Conservation (phyloP, 306 rosid species). For the Arachis stenosperma region DNA sequence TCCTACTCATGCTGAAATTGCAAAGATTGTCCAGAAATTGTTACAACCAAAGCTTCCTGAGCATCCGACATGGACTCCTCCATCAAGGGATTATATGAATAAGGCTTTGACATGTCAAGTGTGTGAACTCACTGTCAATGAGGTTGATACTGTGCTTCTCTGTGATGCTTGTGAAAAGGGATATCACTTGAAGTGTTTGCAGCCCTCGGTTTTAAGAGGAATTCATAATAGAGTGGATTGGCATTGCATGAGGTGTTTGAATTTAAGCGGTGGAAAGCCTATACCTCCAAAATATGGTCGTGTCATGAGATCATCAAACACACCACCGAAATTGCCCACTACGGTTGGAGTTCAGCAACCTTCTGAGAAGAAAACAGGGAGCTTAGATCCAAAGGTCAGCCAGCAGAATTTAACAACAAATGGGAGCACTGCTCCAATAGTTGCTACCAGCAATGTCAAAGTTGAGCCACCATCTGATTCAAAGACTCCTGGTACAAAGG, state of each 20-base stretch:
- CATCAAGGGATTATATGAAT: constrained; percentile 98
- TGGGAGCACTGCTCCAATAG: constrained; percentile 55
- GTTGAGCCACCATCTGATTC: constrained; percentile 48
- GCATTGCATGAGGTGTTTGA: constrained; percentile 90
- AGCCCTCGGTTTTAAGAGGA: constrained; percentile 72
- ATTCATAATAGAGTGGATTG: constrained; percentile 94
- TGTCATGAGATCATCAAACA: constrained; percentile 87
- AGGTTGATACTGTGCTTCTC: constrained; percentile 84
- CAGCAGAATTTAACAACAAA: constrained; percentile 52
- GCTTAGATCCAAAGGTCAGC: constrained; percentile 58
- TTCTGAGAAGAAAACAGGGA: constrained; percentile 68
- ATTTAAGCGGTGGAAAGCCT: constrained; percentile 87
- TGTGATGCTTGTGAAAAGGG: constrained; percentile 99
- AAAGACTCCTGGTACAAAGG: constrained; percentile 44
- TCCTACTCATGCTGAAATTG: constrained; percentile 78
- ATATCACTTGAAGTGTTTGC: constrained; percentile 83
- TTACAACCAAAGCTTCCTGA: constrained; percentile 82
- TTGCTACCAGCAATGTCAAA: constrained; percentile 39
- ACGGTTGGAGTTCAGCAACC: constrained; percentile 54
- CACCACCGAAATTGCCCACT: constrained; percentile 63
- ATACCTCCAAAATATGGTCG: constrained; percentile 99
- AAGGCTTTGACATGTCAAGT: constrained; percentile 84
- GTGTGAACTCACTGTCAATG: constrained; percentile 78
- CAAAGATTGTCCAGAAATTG: constrained; percentile 76
- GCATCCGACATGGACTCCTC: constrained; percentile 95